phyloP scores from a whole-genome alignment of 345 rosid genomes.

The Euclidium syriacum region DNA sequence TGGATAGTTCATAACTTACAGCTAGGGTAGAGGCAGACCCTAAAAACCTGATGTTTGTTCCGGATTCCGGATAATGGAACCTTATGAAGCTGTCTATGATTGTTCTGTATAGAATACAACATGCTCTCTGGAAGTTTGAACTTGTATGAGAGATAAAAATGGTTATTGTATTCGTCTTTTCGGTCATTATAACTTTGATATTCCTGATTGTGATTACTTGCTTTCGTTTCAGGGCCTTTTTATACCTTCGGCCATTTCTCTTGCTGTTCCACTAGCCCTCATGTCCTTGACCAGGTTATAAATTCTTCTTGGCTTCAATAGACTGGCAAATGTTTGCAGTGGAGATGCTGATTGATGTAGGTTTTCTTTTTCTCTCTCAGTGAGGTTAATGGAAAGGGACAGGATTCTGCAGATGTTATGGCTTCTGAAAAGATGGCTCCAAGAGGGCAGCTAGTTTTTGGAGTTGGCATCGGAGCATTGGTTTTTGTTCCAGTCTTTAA shows the following conservation, averaged over 20 bases:
- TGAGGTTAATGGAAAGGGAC: conserved; percentile 84
- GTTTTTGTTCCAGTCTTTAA: conserved; percentile 89
- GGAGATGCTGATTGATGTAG: conserved; percentile 24
- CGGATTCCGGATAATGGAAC: not conserved
- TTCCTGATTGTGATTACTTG: conserved; percentile 5
- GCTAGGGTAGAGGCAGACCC: not conserved
- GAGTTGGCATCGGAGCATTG: conserved; percentile 84
- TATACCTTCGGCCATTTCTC: conserved; percentile 74
- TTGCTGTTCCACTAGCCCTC: conserved; percentile 80
- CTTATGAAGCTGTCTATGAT: not conserved
- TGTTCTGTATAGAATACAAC: not conserved
- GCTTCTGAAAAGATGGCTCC: conserved; percentile 93
- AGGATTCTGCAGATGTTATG: conserved; percentile 51
- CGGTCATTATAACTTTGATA: not conserved
- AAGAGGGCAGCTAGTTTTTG: conserved; percentile 77
- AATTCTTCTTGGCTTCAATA: conserved; percentile 18
- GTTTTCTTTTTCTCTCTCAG: conserved; percentile 38
- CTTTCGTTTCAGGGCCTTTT: conserved; percentile 50
- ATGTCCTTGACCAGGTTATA: conserved; percentile 77
- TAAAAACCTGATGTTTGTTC: not conserved
- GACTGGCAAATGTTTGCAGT: not conserved
- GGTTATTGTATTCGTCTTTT: not conserved
- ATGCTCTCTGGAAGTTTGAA: not conserved
- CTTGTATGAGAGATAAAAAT: not conserved
- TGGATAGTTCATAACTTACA: not conserved